Conservation (phyloP, 2,329 filamentous ascomycete species). For the Sporothrix pallida region DNA sequence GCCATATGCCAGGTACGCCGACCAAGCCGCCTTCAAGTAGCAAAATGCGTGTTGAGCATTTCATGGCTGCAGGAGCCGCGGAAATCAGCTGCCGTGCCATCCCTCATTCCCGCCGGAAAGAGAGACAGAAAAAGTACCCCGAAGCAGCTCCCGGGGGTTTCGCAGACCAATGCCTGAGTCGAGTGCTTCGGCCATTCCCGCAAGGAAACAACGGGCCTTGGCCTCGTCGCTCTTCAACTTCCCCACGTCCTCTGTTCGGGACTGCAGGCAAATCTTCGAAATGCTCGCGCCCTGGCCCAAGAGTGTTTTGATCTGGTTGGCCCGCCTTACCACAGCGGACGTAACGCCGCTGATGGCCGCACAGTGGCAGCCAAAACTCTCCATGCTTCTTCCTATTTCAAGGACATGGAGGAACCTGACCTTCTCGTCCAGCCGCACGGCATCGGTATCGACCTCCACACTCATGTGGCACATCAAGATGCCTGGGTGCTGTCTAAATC, state of each 20-base stretch:
- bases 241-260: constrained; percentile 67
- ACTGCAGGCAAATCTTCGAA: constrained; percentile 69
- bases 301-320: constrained; percentile 73
- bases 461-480: constrained; percentile 75
- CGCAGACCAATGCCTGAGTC: not conserved
- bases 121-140: not conserved
- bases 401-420: constrained; percentile 77
- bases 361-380: constrained; percentile 86
- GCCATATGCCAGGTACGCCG: too few relatives aligned
- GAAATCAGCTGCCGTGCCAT: too few relatives aligned
- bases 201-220: constrained; percentile 64
- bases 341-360: constrained; percentile 87
- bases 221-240: constrained; percentile 71
- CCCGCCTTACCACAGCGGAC: constrained; percentile 71
- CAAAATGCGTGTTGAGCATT: too few relatives aligned
- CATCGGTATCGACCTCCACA: constrained; percentile 63
- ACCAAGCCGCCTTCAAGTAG: too few relatives aligned
- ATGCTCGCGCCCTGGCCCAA: constrained; percentile 77
- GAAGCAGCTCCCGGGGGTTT: constrained; percentile 22
- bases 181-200: constrained; percentile 32
- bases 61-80: too few relatives aligned
- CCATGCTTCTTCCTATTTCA: constrained; percentile 69
- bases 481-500: constrained; percentile 56
- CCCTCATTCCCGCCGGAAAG: too few relatives aligned
- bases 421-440: constrained; percentile 61